These are phyloP conservation scores for Olyra latifolia DNA, from an alignment of 176 grass and related monocot species.

Conservation along the genomic window DNA sequence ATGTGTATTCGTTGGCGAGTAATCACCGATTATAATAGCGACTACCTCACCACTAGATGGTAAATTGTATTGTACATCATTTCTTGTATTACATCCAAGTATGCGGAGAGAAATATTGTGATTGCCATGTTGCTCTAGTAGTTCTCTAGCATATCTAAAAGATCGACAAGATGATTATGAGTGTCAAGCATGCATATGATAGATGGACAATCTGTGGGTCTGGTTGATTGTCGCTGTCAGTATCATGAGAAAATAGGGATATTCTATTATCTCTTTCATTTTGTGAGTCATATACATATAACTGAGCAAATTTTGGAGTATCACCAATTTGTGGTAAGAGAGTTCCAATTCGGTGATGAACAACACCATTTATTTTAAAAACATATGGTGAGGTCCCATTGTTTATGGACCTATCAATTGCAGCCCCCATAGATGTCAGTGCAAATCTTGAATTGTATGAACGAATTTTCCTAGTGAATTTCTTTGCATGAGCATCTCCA, in stretches of 20 bases:
- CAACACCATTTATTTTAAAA: background rate
- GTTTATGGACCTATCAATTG: too few species aligned
- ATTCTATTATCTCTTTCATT: too few species aligned
- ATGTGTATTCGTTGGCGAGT: too few species aligned
- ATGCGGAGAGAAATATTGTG: background rate
- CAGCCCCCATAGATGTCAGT: too few species aligned
- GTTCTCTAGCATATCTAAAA: background rate
- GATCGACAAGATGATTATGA: background rate
- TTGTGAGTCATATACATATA: conserved; percentile 4
- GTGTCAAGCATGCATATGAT: too few species aligned
- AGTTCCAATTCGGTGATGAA: background rate
- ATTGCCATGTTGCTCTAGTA: background rate
- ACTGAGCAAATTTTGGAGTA: background rate
- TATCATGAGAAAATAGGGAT: too few species aligned
- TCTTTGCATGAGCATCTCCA: too few species aligned
- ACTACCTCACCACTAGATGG: background rate
- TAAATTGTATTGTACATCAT: background rate
- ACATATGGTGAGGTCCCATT: background rate
- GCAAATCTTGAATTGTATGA: too few species aligned
- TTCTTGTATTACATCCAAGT: background rate
- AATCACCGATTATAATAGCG: background rate
- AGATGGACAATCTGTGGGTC: too few species aligned
- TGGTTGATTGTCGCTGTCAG: too few species aligned
- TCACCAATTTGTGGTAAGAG: background rate
- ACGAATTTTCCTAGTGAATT: too few species aligned